Percentiles rank a stretch among this genome's conserved stretches.
Conservation (phyloP, 495 filamentous ascomycete genomes). For the Daldinia loculata region DNA sequence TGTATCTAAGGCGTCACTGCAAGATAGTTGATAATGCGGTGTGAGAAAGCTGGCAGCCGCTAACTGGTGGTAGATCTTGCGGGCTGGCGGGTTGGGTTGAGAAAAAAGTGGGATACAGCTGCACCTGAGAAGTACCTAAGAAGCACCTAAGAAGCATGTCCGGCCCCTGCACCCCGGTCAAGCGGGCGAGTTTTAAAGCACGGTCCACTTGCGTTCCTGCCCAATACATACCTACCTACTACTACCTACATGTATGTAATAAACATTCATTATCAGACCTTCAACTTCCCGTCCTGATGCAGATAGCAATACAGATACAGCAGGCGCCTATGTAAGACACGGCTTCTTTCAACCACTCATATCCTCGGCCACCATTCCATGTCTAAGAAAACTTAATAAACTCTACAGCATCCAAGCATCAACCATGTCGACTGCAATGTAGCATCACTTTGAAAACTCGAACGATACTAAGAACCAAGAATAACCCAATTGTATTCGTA, state of each 20-base stretch:
- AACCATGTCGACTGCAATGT: slow-evolving; percentile 4
- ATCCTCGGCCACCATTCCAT: not conserved
- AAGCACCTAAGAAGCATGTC: no score
- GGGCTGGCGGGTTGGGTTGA: slow-evolving; percentile 13
- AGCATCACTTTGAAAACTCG: not conserved
- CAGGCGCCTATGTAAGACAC: not conserved
- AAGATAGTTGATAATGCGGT: slow-evolving; percentile 33
- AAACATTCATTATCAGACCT: no score
- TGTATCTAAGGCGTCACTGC: slow-evolving; percentile 28
- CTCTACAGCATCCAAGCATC: not conserved
- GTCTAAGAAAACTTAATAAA: not conserved
- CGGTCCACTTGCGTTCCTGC: slow-evolving; percentile 1
- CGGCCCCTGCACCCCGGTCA: not conserved
- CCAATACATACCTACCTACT: no score
- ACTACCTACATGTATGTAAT: no score
- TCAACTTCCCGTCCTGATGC: not conserved
- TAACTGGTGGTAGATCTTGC: slow-evolving; percentile 37
- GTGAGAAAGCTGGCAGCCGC: slow-evolving; percentile 41
- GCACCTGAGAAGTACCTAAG: not conserved
- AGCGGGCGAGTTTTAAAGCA: slow-evolving; percentile 1
- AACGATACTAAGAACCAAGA: slow-evolving; percentile 8
- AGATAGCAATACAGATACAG: slow-evolving; percentile 1
- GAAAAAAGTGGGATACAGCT: slow-evolving; percentile 27
- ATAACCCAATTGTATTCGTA: slow-evolving; percentile 13
- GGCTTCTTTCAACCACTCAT: not conserved